Base-by-base conservation (phyloP, 2,329 filamentous ascomycete species). In the Huntiella abstrusa region DNA sequence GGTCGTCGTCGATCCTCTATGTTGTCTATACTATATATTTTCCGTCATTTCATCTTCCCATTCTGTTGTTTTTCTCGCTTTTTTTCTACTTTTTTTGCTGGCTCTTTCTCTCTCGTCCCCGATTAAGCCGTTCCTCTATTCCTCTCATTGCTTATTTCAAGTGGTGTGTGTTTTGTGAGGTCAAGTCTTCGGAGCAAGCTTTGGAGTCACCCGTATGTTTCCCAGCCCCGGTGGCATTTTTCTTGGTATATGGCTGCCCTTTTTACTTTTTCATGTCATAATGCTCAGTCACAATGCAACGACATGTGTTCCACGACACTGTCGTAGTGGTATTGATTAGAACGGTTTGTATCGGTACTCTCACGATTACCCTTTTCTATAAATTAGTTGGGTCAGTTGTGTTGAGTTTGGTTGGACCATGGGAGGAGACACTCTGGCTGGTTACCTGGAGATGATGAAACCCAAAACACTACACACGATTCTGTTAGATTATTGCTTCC, bases 81-180 rank as follows among this genome's bases (percentile, higher is more conserved):
- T 33, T 33, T 34, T 28, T 19, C 17, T 13, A 22, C 16, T 47
- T 35, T 15, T 32, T 13, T n/a, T 41, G 33, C 16, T 41, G 15
- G 41, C 17, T n/a, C 41, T 33, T 22, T 41, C 13, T 16, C 16
- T 41, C 13, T 10, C 33, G 13, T 33, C 45, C 17, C 28, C 28
- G 37, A 36, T 42, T 44, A 28, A 28, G 22, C 22, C 22, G 22
- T 28, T 5, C 6, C 22, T 28, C 22, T 28, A 28, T 10, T 28
- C 22, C 22, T 28, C 22, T 7, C 22, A 28, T 28, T 28, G 22
- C 22, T 28, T 28, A 28, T 28, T 28, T 28, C 22, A 28, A 28
- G 22, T 34, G 28, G 42, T 46, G 43, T 41, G 41, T 34, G 42
- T 48, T 37, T 48, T 41, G 36, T 22, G 41, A 34, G 41, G 34